Conservation (phyloP, 768 basidiomycete species). For the Mycena capillaripes region DNA sequence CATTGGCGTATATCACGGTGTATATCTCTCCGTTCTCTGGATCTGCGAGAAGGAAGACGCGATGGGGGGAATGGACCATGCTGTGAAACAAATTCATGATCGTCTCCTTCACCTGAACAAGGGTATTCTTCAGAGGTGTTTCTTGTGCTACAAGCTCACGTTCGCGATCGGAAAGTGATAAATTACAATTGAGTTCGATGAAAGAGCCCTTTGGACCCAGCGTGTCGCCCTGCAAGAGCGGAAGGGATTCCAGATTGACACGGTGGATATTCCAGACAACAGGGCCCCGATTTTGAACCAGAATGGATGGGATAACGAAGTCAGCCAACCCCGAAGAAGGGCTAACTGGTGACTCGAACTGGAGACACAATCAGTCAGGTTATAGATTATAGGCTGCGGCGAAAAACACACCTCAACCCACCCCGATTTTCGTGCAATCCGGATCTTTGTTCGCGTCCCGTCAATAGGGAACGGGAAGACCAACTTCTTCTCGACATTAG, state of each 20-base stretch:
- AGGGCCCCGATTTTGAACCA: conserved; percentile 41
- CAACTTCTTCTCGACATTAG: conserved; percentile 32
- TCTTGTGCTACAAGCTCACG: neutral
- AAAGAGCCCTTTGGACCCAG: conserved; percentile 6
- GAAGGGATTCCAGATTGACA: conserved; percentile 52
- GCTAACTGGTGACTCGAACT: conserved; percentile 18
- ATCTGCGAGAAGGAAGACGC: conserved; percentile 39
- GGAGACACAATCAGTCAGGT: neutral
- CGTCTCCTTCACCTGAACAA: conserved; percentile 25
- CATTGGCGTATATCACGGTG: conserved; percentile 53
- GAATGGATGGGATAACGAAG: conserved; percentile 3
- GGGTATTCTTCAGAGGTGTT: neutral
- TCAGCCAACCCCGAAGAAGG: neutral
- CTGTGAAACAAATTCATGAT: conserved; percentile 39
- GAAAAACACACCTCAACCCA: conserved; percentile 47
- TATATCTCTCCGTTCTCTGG: conserved; percentile 39
- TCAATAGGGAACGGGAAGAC: conserved; percentile 46
- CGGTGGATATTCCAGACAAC: conserved; percentile 56
- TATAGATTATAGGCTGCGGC: neutral
- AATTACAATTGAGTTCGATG: conserved; percentile 46
- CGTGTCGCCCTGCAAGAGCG: conserved; percentile 43
- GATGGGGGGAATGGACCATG: conserved; percentile 34
- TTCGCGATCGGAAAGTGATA: conserved; percentile 47
- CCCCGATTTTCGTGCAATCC: conserved; percentile 47
- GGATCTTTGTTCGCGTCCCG: conserved; percentile 38